Conservation (phyloP, 768 basidiomycete species). For the Leccinum variicolor region DNA sequence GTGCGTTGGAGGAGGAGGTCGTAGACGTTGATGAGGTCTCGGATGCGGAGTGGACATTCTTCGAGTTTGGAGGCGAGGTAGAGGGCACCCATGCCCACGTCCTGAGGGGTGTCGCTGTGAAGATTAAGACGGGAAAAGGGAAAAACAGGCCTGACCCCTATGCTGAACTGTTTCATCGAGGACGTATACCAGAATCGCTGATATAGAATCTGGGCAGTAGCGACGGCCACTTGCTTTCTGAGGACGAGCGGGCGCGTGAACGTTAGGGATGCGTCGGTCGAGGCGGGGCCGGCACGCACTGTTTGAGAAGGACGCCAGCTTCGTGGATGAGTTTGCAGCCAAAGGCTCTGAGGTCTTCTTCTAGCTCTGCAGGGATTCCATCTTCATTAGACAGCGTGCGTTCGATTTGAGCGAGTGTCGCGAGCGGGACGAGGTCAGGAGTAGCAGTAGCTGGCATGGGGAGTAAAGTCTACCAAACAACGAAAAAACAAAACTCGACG, state of each 20-base stretch:
- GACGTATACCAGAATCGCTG: conserved; percentile 97
- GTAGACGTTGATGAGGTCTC: conserved; percentile 93
- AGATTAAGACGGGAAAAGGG: conserved; percentile 7
- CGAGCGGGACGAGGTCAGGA: conserved; percentile 71
- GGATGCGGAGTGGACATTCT: conserved; percentile 87
- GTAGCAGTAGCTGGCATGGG: conserved; percentile 36
- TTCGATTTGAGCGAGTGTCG: conserved; percentile 74
- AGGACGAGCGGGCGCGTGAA: conserved; percentile 3
- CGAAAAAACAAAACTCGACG: not conserved
- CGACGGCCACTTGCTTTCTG: conserved; percentile 95
- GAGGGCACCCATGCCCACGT: conserved; percentile 85
- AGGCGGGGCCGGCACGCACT: conserved; percentile 52
- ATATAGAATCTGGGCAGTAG: conserved; percentile 93
- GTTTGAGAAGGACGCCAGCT: conserved; percentile 85
- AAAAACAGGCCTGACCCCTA: conserved; percentile 59
- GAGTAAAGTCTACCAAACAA: conserved; percentile 24
- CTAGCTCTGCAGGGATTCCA: conserved; percentile 75
- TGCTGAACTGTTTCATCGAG: conserved; percentile 92
- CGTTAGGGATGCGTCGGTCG: not conserved
- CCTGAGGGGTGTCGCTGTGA: conserved; percentile 40
- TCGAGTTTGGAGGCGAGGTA: conserved; percentile 89
- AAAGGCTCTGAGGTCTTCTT: conserved; percentile 84
- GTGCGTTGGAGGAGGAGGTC: conserved; percentile 82
- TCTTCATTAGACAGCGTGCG: conserved; percentile 79
- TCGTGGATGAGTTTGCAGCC: conserved; percentile 96